A percentile compares a stretch with the other conserved stretches of the same genome.
Evolutionary conservation across 768 basidiomycete genomes (phyloP).

Genomic region (Mycena galopus): DNA sequence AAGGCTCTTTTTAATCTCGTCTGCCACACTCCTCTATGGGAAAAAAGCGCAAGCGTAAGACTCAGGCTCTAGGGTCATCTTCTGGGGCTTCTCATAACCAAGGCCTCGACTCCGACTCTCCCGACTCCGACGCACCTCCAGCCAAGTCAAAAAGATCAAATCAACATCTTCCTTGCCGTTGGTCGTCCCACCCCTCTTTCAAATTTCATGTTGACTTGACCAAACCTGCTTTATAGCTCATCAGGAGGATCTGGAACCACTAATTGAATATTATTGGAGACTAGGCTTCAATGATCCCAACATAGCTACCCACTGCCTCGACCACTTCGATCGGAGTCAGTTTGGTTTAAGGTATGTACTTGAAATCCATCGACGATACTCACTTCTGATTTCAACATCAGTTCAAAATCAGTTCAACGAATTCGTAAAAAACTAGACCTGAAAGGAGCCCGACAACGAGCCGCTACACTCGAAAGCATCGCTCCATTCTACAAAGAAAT

Average conservation of each 20-base stretch:
- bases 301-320: conserved; percentile 16
- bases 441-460: not conserved
- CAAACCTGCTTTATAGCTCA: not conserved
- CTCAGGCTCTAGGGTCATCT: too few relatives aligned
- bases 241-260: conserved; percentile 4
- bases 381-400: not conserved
- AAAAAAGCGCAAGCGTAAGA: too few relatives aligned
- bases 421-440: not conserved
- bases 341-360: conserved; percentile 6
- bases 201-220: not conserved
- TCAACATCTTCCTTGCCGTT: not conserved
- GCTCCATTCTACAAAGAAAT: not conserved
- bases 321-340: conserved; percentile 18
- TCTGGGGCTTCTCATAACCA: too few relatives aligned
- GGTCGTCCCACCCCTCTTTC: not conserved
- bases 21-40: too few relatives aligned
- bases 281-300: conserved; percentile 25
- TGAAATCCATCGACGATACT: too few relatives aligned
- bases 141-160: not conserved
- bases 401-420: not conserved
- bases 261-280: conserved; percentile 22
- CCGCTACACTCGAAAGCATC: not conserved
- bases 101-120: too few relatives aligned
- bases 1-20: too few relatives aligned
- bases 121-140: not conserved